Evolutionary conservation across 139 green algal genomes (phyloP), one percentile per base, ranked within the genome.

Genomic region (Micractinium conductrix): DNA sequence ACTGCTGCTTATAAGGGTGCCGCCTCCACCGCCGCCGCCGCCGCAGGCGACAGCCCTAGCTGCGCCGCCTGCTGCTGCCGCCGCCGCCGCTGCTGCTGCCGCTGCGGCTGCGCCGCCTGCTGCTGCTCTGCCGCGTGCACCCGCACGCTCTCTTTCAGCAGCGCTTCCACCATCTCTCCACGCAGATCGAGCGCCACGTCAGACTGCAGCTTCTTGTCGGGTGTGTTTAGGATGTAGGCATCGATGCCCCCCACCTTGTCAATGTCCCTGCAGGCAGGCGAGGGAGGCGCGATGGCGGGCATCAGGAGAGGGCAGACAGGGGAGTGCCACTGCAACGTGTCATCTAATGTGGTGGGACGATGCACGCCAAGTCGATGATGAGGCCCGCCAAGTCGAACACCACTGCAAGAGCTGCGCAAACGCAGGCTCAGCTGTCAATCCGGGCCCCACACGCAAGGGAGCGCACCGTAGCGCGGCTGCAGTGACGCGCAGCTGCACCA

Each of bases 201-300:
- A 33, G 92, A 95, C 35, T 87, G 78, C n/a, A 98, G 84, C 33
- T 96, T 88, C 4, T 90, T 63, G 33, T 94, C 89, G 2, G 87
- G 81, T 0, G 93, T 97, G 30, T 92, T 90, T 2, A 98, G 68
- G 33, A 98, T 73, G 78, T 98, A 98, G 2, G 87, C 75, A 85
- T 98, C 95, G 30, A 98, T 85, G 22, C 95, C 94, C 40, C 95
- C 95, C 35, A 85, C 87, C 68, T 95, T 94, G 86, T 98, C 95
- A 68, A 98, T 98, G 17, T 70, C 85, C 75, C 92, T 96, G 87
- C 80, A 67, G 19, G 44, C 26, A 53, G 37, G 14, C 33, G 0
- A n/a, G n/a, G n/a, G n/a, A n/a, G n/a, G n/a, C n/a, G n/a, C n/a
- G n/a, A n/a, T n/a, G n/a, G n/a, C n/a, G n/a, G n/a, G n/a, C n/a